Conservation (phyloP, 805 yeast species). For the Saccharomycopsis sp. region DNA sequence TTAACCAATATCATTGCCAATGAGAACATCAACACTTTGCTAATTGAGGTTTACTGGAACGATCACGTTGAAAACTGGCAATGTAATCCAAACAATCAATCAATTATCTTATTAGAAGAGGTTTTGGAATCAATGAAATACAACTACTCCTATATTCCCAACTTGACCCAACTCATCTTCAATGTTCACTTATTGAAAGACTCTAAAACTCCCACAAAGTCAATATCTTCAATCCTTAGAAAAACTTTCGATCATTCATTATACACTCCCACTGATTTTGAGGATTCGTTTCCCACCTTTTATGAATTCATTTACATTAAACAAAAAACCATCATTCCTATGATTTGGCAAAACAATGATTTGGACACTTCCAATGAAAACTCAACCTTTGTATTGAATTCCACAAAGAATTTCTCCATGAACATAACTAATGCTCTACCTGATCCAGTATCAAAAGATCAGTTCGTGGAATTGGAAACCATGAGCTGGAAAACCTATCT, state of each 20-base stretch:
- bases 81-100: not conserved
- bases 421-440: too few species aligned
- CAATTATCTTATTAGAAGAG: not conserved
- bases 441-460: too few species aligned
- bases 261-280: not conserved
- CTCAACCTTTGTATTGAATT: too few species aligned
- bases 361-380: too few species aligned
- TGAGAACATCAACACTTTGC: constrained; percentile 27
- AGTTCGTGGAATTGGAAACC: not conserved
- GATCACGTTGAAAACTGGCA: too few species aligned
- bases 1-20: constrained; percentile 21
- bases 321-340: constrained; percentile 2
- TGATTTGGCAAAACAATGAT: too few species aligned
- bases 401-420: too few species aligned
- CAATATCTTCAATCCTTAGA: not conserved
- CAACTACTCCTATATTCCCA: too few species aligned
- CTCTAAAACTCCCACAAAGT: not conserved
- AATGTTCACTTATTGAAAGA: not conserved
- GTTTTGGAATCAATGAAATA: too few species aligned
- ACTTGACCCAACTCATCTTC: constrained; percentile 5
- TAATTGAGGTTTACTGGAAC: constrained; percentile 45
- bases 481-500: constrained; percentile 10
- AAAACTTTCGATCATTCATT: not conserved
- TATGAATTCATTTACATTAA: not conserved
- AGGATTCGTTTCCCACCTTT: constrained; percentile 2